phyloP scores from a whole-genome alignment of 176 grass and related monocot genomes.

The Luzula sylvatica region DNA sequence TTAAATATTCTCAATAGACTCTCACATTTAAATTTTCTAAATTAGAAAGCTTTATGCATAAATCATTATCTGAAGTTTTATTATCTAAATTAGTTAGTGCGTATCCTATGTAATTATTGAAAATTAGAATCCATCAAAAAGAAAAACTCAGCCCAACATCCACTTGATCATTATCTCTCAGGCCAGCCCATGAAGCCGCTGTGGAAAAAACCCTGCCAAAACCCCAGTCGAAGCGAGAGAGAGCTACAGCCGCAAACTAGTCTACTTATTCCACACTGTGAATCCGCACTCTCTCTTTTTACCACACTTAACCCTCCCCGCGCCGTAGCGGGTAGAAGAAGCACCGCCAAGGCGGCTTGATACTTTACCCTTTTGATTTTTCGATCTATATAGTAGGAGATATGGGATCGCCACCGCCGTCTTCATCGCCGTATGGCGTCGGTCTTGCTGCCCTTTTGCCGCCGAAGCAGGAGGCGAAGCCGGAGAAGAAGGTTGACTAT shows the following conservation, averaged over 20 bases:
- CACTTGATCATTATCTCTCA: neutral
- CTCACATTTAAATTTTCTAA: no score
- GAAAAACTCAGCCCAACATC: no score
- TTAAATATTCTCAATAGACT: no score
- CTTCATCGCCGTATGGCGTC: slow-evolving; percentile 27
- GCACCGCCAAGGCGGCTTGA: neutral
- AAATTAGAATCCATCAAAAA: no score
- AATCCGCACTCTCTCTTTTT: neutral
- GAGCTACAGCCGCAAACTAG: slow-evolving; percentile 1
- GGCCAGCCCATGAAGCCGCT: slow-evolving; percentile 5
- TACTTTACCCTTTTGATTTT: neutral
- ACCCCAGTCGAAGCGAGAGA: slow-evolving; percentile 10
- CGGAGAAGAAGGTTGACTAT: slow-evolving; percentile 75
- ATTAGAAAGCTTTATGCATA: neutral
- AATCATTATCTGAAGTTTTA: neutral
- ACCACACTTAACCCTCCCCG: neutral
- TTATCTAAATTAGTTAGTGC: no score
- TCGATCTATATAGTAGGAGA: neutral
- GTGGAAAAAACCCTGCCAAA: slow-evolving; percentile 28
- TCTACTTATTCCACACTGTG: no score
- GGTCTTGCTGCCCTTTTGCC: slow-evolving; percentile 75
- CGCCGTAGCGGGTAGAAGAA: neutral
- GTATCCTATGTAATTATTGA: no score
- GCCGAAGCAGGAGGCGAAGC: slow-evolving; percentile 38
- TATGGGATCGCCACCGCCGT: slow-evolving; percentile 49